These are phyloP conservation scores for Yamadazyma insecticola DNA, from an alignment of 805 yeast genomes.

Conservation along the genomic window DNA sequence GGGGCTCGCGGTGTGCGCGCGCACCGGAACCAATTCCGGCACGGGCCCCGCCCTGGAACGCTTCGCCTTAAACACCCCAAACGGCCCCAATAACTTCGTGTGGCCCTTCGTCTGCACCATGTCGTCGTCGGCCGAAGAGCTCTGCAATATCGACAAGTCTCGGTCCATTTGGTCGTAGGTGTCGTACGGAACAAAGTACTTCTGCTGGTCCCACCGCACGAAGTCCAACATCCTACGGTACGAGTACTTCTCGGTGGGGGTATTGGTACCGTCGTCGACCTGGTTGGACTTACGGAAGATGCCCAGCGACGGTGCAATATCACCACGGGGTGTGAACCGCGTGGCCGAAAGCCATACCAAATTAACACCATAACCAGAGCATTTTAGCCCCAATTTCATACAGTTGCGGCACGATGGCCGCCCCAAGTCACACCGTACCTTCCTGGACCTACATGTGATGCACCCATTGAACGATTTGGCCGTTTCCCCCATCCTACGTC, in stretches of 20 bases:
- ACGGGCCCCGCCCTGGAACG: no score
- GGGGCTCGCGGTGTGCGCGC: no score
- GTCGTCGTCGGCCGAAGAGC: conserved; percentile 30
- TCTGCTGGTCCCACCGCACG: conserved; percentile 59
- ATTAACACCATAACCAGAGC: conserved; percentile 82
- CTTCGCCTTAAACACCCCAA: conserved; percentile 84
- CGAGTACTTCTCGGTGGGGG: conserved; percentile 69
- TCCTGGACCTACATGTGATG: conserved; percentile 78
- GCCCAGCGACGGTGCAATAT: no score
- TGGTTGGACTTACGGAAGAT: no score
- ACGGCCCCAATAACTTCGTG: conserved; percentile 67
- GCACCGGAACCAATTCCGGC: no score
- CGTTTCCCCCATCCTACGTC: conserved; percentile 6
- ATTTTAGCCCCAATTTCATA: conserved; percentile 56
- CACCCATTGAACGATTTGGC: conserved; percentile 82
- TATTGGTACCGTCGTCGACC: conserved; percentile 31
- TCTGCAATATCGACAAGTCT: conserved; percentile 56
- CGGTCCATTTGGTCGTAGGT: conserved; percentile 82
- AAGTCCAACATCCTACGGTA: conserved; percentile 58
- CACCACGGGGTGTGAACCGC: conserved; percentile 23
- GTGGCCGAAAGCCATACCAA: conserved; percentile 69
- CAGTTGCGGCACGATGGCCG: conserved; percentile 74
- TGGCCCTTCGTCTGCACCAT: conserved; percentile 34
- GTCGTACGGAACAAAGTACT: conserved; percentile 43
- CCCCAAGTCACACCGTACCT: conserved; percentile 73